Conservation (phyloP, 345 rosid genomes). For the Eucalyptus virginea region DNA sequence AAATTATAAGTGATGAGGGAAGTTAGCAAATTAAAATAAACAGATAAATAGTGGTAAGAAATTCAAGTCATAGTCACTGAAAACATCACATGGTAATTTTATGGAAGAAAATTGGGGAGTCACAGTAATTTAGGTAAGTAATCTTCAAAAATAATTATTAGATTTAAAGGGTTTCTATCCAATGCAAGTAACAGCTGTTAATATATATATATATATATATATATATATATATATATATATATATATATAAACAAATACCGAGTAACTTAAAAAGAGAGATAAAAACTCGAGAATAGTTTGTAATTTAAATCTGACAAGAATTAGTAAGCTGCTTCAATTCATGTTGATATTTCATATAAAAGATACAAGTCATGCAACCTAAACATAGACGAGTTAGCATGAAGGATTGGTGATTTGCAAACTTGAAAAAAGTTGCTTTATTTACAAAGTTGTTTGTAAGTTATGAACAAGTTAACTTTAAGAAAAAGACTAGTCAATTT, state of each 20-base stretch:
- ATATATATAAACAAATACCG: too few relatives aligned
- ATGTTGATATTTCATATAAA: not conserved
- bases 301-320: not conserved
- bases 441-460: not conserved
- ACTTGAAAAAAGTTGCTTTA: not conserved
- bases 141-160: not conserved
- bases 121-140: not conserved
- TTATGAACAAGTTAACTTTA: not conserved
- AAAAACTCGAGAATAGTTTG: not conserved
- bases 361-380: not conserved
- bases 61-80: not conserved
- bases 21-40: not conserved
- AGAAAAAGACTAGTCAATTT: not conserved
- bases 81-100: not conserved
- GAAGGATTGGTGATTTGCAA: not conserved
- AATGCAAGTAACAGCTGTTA: not conserved
- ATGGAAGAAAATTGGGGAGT: not conserved
- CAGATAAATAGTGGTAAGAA: not conserved
- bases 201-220: too few relatives aligned
- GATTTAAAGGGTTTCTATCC: not conserved
- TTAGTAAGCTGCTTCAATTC: not conserved
- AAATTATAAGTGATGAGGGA: not conserved
- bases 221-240: too few relatives aligned
- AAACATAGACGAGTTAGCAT: not conserved
- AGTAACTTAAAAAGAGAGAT: not conserved